Evolutionary conservation across 2,329 filamentous ascomycete genomes (phyloP).

Genomic region (Exophiala spinifera): DNA sequence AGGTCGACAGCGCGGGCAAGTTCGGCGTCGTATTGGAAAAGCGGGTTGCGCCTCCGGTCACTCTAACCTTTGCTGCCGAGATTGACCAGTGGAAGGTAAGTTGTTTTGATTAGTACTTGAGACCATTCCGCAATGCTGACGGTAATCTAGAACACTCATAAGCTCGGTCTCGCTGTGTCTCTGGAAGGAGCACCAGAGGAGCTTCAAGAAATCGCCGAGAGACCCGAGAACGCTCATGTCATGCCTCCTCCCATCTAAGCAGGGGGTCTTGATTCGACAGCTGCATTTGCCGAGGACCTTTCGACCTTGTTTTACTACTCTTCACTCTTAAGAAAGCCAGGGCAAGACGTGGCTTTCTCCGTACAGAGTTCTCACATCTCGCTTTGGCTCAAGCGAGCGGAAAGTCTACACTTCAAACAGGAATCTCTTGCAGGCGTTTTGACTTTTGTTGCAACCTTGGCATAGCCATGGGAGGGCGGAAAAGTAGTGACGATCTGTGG

Average conservation of each 20-base stretch:
- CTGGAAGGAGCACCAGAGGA: slow-evolving; percentile 83
- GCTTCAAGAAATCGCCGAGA: slow-evolving; percentile 62
- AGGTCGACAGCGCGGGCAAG: slow-evolving; percentile 93
- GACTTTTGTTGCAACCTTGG: slow-evolving; percentile 4
- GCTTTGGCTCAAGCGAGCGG: not conserved
- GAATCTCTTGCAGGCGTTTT: slow-evolving; percentile 6
- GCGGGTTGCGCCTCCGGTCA: slow-evolving; percentile 86
- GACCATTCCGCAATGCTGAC: not conserved
- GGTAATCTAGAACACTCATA: slow-evolving; percentile 73
- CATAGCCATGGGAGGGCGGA: slow-evolving; percentile 7
- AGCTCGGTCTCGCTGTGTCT: slow-evolving; percentile 90
- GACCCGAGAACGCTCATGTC: slow-evolving; percentile 34
- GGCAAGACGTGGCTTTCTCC: not conserved
- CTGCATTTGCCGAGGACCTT: not conserved
- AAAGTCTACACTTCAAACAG: slow-evolving; percentile 1
- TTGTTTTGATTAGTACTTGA: slow-evolving; percentile 24
- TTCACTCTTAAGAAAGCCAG: slow-evolving; percentile 33
- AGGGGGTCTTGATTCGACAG: not conserved
- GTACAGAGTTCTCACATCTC: not conserved
- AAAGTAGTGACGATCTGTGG: slow-evolving; percentile 7
- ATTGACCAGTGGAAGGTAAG: slow-evolving; percentile 93
- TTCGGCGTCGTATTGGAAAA: slow-evolving; percentile 91
- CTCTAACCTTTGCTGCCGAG: slow-evolving; percentile 92
- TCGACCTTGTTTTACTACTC: slow-evolving; percentile 43
- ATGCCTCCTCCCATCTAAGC: slow-evolving; percentile 49